Conservation (phyloP, 805 yeast genomes). For the Komagataella kurtzmanii region DNA sequence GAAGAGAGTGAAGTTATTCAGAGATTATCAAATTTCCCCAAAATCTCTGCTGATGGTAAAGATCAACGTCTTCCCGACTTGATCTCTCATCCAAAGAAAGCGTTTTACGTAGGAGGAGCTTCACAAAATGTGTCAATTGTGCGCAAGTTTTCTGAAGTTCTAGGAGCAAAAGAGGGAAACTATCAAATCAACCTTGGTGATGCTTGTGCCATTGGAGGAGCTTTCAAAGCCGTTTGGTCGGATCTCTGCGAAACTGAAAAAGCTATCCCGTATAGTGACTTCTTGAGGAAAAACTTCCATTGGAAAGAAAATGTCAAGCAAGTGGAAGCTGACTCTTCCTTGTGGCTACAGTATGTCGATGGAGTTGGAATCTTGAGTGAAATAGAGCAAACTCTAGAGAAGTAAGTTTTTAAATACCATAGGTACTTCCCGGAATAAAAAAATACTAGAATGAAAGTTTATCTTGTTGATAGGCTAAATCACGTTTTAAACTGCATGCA, state of each 20-base stretch:
- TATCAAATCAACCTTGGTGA: slow-evolving; percentile 66
- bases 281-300: slow-evolving; percentile 33
- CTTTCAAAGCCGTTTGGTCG: slow-evolving; percentile 76
- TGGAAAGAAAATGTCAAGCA: slow-evolving; percentile 34
- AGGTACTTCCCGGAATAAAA: neutral
- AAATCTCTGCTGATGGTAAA: slow-evolving; percentile 34
- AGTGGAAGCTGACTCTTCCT: slow-evolving; percentile 20
- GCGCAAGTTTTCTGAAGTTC: slow-evolving; percentile 49
- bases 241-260: slow-evolving; percentile 8
- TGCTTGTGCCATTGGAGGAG: slow-evolving; percentile 90
- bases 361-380: slow-evolving; percentile 38
- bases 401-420: neutral
- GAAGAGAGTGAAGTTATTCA: slow-evolving; percentile 5
- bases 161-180: slow-evolving; percentile 56
- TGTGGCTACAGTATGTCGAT: slow-evolving; percentile 35
- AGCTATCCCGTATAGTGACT: slow-evolving; percentile 22
- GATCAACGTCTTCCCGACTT: slow-evolving; percentile 28
- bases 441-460: no score
- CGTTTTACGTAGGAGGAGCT: slow-evolving; percentile 83
- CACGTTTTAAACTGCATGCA: no score
- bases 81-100: slow-evolving; percentile 47
- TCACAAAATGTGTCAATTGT: slow-evolving; percentile 62
- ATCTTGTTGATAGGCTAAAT: no score
- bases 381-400: slow-evolving; percentile 20
- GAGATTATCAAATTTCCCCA: slow-evolving; percentile 22